These are phyloP conservation scores for Lolium multiflorum DNA, from an alignment of 176 grass and related monocot genomes.

Conservation along the genomic window DNA sequence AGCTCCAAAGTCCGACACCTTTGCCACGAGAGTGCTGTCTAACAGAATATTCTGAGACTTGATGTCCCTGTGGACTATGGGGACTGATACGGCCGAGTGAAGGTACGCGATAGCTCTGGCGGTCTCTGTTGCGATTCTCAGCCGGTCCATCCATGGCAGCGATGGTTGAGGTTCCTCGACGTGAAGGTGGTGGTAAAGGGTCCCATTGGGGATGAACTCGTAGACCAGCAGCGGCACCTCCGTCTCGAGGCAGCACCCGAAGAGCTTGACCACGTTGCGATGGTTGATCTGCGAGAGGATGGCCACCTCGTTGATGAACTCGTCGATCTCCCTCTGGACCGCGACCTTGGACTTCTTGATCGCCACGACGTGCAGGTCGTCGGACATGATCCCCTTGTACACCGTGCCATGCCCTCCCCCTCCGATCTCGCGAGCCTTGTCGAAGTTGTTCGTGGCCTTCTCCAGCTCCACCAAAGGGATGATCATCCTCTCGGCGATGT, in stretches of 20 bases:
- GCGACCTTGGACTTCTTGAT: slow-evolving; percentile 3
- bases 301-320: not conserved
- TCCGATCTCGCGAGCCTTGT: not conserved
- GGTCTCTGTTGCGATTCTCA: not conserved
- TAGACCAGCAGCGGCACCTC: not conserved
- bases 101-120: not conserved
- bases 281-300: not conserved
- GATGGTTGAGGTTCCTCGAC: not conserved
- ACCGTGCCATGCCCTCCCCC: not conserved
- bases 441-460: not conserved
- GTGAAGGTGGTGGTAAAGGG: not conserved
- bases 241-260: not conserved
- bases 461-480: not conserved
- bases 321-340: not conserved
- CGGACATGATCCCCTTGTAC: not conserved
- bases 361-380: not conserved
- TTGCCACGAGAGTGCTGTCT: not conserved
- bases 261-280: not conserved
- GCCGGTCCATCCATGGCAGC: not conserved
- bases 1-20: not conserved
- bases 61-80: not conserved
- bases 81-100: not conserved
- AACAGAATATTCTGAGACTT: not conserved
- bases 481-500: not conserved
- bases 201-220: not conserved